Evolutionary conservation across 768 basidiomycete genomes (phyloP).

Genomic region (Inosperma sp.): DNA sequence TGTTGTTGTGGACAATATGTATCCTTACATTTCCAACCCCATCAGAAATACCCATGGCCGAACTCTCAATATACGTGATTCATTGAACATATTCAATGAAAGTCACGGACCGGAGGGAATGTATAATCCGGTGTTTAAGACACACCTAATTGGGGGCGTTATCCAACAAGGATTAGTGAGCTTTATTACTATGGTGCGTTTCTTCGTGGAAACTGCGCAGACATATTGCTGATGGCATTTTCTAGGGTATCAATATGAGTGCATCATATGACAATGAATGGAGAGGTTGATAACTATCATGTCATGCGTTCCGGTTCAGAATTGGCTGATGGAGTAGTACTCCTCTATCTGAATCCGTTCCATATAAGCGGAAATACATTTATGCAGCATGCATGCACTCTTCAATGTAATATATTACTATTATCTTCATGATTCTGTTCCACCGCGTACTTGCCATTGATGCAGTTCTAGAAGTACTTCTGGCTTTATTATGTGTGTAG

Average conservation of each 20-base stretch:
- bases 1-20: constrained; percentile 48
- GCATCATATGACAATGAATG: constrained; percentile 35
- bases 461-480: too few relatives aligned
- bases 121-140: constrained; percentile 51
- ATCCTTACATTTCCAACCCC: constrained; percentile 48
- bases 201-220: neutral
- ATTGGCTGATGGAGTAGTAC: too few relatives aligned
- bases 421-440: too few relatives aligned
- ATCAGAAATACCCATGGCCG: constrained; percentile 44
- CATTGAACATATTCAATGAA: constrained; percentile 51
- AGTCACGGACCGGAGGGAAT: constrained; percentile 44
- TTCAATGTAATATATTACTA: too few relatives aligned
- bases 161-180: constrained; percentile 47
- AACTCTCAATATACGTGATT: constrained; percentile 50
- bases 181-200: constrained; percentile 52
- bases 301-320: too few relatives aligned
- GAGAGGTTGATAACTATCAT: constrained; percentile 24
- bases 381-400: too few relatives aligned
- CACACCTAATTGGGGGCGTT: constrained; percentile 47
- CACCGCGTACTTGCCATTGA: too few relatives aligned
- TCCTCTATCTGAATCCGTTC: too few relatives aligned
- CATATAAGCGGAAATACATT: too few relatives aligned
- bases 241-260: constrained; percentile 39
- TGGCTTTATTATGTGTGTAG: too few relatives aligned
- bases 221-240: neutral